Conservation (phyloP, 179 eudicot genomes). For the Nepenthes alata region DNA sequence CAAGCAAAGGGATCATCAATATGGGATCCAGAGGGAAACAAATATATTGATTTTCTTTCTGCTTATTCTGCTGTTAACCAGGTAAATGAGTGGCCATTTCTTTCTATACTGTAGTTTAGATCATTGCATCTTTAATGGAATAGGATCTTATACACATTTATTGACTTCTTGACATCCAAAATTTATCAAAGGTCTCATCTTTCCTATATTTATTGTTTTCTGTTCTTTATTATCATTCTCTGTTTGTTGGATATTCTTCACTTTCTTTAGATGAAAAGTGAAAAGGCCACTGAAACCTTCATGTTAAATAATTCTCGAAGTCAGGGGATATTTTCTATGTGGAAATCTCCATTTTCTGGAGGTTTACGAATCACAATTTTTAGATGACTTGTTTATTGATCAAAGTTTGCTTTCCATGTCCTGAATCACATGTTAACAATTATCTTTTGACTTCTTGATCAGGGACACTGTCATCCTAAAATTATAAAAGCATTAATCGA, state of each 20-base stretch:
- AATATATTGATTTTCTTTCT: constrained; percentile 78
- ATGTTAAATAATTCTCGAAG: too few species aligned
- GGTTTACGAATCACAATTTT: too few species aligned
- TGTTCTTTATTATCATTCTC: neutral
- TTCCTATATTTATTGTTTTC: neutral
- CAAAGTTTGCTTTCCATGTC: neutral
- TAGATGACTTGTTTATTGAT: neutral
- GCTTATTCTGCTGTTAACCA: constrained; percentile 97
- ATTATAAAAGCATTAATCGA: constrained; percentile 65
- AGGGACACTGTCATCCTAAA: constrained; percentile 97
- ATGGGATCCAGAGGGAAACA: constrained; percentile 97
- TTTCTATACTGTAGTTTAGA: neutral
- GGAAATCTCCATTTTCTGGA: too few species aligned
- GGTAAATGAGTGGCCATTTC: constrained; percentile 19
- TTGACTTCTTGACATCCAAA: too few species aligned
- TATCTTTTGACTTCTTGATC: constrained; percentile 13
- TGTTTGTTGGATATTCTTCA: neutral
- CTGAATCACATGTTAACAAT: neutral
- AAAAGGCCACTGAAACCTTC: too few species aligned
- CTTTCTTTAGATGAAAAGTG: too few species aligned
- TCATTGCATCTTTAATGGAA: neutral
- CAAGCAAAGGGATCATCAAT: constrained; percentile 72
- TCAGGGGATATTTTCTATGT: too few species aligned
- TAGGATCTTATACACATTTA: too few species aligned
- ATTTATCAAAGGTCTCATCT: neutral